Conservation (phyloP, 192 early-diverging fungal genomes). For the Coemansia nantahalensis region DNA sequence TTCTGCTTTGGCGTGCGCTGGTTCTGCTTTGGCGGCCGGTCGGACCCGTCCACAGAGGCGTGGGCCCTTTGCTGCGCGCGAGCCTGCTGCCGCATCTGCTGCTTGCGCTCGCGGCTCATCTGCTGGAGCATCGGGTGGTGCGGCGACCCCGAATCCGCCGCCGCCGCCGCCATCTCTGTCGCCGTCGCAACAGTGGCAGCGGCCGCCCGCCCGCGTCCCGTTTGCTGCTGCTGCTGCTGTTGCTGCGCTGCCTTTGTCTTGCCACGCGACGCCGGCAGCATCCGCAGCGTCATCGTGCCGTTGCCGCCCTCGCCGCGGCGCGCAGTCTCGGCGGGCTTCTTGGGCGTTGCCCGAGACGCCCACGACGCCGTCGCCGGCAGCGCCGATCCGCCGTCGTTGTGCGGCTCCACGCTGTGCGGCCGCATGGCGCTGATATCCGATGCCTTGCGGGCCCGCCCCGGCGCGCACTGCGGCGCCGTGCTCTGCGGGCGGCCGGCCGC, state of each 20-base stretch:
- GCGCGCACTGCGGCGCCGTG: not conserved
- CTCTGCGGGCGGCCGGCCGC: conserved; percentile 1
- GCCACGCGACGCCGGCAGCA: conserved; percentile 31
- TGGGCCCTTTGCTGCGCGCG: conserved; percentile 17
- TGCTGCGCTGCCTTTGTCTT: conserved; percentile 12
- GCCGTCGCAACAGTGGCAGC: too few relatives aligned
- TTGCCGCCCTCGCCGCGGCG: conserved; percentile 18
- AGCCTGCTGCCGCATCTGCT: conserved; percentile 35
- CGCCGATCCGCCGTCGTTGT: conserved; percentile 31
- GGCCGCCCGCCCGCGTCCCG: too few relatives aligned
- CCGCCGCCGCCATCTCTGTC: too few relatives aligned
- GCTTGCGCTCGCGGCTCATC: conserved; percentile 42
- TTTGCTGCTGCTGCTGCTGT: not conserved
- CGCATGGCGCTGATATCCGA: conserved; percentile 21
- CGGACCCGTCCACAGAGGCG: not conserved
- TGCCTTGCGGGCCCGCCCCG: conserved; percentile 24
- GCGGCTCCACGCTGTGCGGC: conserved; percentile 37
- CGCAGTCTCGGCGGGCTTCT: conserved; percentile 27
- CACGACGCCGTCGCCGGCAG: conserved; percentile 52
- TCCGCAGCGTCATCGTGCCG: conserved; percentile 47
- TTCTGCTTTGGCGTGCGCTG: conserved; percentile 1
- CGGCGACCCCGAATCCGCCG: not conserved
- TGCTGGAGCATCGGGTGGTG: conserved; percentile 47
- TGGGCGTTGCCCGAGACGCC: conserved; percentile 38
- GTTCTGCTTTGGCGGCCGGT: conserved; percentile 2